phyloP scores from a whole-genome alignment of 768 basidiomycete genomes.

The Kwoniella shandongensis region DNA sequence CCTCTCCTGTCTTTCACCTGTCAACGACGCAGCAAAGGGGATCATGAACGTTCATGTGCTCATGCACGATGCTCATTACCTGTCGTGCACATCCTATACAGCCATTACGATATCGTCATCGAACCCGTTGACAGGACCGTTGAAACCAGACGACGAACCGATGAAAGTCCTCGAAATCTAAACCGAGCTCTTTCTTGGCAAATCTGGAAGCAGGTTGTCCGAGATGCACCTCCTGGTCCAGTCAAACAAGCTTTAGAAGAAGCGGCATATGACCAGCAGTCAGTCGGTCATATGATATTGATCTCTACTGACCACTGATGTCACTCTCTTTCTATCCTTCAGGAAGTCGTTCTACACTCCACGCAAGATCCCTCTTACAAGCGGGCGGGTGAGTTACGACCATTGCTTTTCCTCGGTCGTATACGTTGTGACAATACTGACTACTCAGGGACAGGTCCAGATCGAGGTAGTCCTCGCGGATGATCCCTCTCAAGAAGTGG shows the following conservation, averaged over 20 bases:
- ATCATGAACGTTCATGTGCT: no score
- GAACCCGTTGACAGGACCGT: slow-evolving; percentile 45
- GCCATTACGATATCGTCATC: slow-evolving; percentile 51
- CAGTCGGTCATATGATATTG: slow-evolving; percentile 14
- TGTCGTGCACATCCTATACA: slow-evolving; percentile 4
- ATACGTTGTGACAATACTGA: background rate
- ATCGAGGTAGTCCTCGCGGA: slow-evolving; percentile 37
- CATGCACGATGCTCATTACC: no score
- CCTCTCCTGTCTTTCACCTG: no score
- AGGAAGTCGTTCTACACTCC: slow-evolving; percentile 49
- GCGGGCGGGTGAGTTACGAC: slow-evolving; percentile 13
- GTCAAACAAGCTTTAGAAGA: slow-evolving; percentile 30
- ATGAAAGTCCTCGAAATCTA: slow-evolving; percentile 16
- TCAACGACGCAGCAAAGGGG: no score
- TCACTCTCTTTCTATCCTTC: background rate
- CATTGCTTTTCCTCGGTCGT: no score
- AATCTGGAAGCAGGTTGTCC: slow-evolving; percentile 33
- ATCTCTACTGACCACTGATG: background rate
- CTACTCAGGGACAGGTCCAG: slow-evolving; percentile 15
- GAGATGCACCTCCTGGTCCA: slow-evolving; percentile 16
- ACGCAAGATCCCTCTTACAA: slow-evolving; percentile 22
- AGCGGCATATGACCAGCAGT: slow-evolving; percentile 35
- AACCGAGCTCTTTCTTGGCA: slow-evolving; percentile 27
- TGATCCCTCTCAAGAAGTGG: slow-evolving; percentile 25
- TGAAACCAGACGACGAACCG: no score